Evolutionary conservation across 768 basidiomycete genomes (phyloP), one percentile per base, ranked within the genome.

Genomic region (Leccinellum luteum): DNA sequence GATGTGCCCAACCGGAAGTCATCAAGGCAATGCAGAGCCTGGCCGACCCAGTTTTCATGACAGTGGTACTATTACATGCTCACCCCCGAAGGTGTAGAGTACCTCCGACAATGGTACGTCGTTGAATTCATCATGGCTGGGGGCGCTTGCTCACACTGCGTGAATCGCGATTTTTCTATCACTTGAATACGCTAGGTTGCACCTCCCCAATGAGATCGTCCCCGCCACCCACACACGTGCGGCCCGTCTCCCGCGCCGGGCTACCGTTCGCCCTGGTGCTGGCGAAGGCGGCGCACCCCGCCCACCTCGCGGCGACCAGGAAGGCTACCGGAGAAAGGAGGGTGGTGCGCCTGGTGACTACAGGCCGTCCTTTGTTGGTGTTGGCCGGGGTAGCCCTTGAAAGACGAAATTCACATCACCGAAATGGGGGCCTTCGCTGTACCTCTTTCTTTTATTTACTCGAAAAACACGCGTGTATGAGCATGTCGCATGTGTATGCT

Each of bases 181-280:
- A 1, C 2, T 31, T 12, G 4, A 2, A 12, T 31, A 31, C 10
- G 12, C 30, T 63, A 94, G 91, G 90, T 85, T 97, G 56, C 92
- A 97, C 80, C 88, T 98, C 65, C 95, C 94, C 50, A 76, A 77
- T 59, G 96, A 99, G 77, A 98, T 99, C 71, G 96, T 99, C 55
- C 97, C 96, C 58, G 79, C 92, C 56, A 98, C 97, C 60, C 92
- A 96, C 85, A 97, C 97, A 82, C 97, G 95, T 81, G n/a, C n/a
- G n/a, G 90, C 92, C 58, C 93, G 96, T 68, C 85, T 90, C 27
- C 80, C 89, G 48, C 89, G 92, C 62, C 92, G 92, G 32, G 6
- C 27, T 27, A 27, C 27, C 6, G 84, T 84, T 55, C 86, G 87
- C 64, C 79, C 81, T 28, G 86, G 86, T 60, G 85, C 81, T 64